Evolutionary conservation across 2,329 filamentous ascomycete genomes (phyloP).

Genomic region (Leptographium wingfieldii): DNA sequence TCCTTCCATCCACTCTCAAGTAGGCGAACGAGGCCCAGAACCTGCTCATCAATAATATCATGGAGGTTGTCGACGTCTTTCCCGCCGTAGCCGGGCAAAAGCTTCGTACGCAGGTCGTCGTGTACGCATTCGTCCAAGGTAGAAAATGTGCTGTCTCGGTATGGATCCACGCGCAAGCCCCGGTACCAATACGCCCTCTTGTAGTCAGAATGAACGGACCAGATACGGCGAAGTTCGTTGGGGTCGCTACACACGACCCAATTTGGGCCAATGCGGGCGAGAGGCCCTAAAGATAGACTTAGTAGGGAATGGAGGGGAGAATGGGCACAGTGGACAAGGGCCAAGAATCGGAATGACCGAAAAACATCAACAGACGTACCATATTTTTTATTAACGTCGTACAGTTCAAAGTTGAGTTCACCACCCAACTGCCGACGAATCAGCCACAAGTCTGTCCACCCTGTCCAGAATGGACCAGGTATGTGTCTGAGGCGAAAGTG

Average conservation of each 20-base stretch:
- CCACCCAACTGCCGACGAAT: slow-evolving; percentile 16
- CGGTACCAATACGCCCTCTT: slow-evolving; percentile 28
- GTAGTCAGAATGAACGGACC: slow-evolving; percentile 17
- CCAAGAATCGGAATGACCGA: too few relatives aligned
- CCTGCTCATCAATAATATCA: slow-evolving; percentile 29
- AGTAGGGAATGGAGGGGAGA: too few relatives aligned
- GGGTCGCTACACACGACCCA: slow-evolving; percentile 19
- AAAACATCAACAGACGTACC: slow-evolving; percentile 7
- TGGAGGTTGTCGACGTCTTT: slow-evolving; percentile 19
- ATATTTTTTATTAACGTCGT: slow-evolving; percentile 13
- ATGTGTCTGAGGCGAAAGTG: slow-evolving; percentile 16
- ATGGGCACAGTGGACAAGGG: too few relatives aligned
- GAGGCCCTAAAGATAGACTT: slow-evolving; percentile 11
- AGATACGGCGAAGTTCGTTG: slow-evolving; percentile 18
- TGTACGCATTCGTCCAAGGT: slow-evolving; percentile 34
- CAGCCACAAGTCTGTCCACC: slow-evolving; percentile 20
- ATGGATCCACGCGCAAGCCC: slow-evolving; percentile 35
- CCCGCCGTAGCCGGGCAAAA: slow-evolving; percentile 17
- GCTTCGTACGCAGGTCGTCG: slow-evolving; percentile 22
- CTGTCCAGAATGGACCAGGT: slow-evolving; percentile 16
- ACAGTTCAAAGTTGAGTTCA: slow-evolving; percentile 15
- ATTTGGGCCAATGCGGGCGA: slow-evolving; percentile 18
- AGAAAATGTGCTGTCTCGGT: slow-evolving; percentile 36
- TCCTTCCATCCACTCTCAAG: slow-evolving; percentile 28
- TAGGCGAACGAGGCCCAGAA: slow-evolving; percentile 30